Conservation (phyloP, 176 grass and related monocot genomes). For the Triticum turgidum region DNA sequence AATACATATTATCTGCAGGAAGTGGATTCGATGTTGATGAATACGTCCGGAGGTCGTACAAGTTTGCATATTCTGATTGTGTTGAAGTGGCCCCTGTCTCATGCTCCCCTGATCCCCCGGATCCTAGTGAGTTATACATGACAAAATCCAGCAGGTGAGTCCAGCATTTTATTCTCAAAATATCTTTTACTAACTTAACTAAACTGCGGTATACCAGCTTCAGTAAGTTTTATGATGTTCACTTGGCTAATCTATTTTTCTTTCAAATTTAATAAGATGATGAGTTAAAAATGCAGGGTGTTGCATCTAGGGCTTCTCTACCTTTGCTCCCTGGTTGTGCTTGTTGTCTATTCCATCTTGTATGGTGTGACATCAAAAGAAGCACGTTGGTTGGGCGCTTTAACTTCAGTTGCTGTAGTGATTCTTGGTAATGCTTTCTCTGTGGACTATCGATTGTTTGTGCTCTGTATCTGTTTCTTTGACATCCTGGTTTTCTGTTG, state of each 20-base stretch:
- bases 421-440: conserved; percentile 79
- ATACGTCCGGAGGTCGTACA: conserved; percentile 88
- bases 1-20: conserved; percentile 51
- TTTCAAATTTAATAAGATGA: conserved; percentile 36
- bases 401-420: conserved; percentile 89
- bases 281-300: conserved; percentile 50
- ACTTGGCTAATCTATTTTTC: conserved; percentile 25
- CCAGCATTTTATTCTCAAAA: conserved; percentile 1
- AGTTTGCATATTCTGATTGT: conserved; percentile 99
- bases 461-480: conserved; percentile 19
- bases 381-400: conserved; percentile 82
- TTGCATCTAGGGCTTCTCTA: conserved; percentile 91
- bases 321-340: conserved; percentile 68
- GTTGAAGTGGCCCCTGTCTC: conserved; percentile 92
- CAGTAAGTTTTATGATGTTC: conserved; percentile 15
- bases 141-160: conserved; percentile 86
- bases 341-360: conserved; percentile 84
- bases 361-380: conserved; percentile 95
- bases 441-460: conserved; percentile 14
- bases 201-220: conserved; percentile 9
- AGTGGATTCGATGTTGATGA: conserved; percentile 98
- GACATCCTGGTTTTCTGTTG: conserved; percentile 40
- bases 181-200: background rate
- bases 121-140: conserved; percentile 96
- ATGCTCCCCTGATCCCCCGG: conserved; percentile 81